phyloP scores from a whole-genome alignment of 805 yeast species.

The Blastobotrys peoriensis region DNA sequence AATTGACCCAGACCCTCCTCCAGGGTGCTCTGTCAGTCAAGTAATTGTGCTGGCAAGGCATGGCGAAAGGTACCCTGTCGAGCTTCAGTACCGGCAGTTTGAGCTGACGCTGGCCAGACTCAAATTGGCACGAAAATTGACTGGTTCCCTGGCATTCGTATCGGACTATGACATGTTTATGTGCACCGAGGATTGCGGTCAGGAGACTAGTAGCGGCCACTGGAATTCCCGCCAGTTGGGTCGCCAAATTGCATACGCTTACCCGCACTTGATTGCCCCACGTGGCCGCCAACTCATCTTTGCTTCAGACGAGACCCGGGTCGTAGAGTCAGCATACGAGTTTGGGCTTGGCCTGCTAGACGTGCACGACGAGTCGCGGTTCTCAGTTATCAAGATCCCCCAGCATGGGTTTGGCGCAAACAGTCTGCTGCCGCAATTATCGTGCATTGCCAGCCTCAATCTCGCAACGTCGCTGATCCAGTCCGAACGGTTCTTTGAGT shows the following conservation, averaged over 20 bases:
- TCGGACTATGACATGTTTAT: not conserved
- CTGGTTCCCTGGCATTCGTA: constrained; percentile 5
- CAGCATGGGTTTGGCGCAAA: constrained; percentile 22
- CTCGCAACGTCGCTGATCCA: constrained; percentile 3
- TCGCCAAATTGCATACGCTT: not conserved
- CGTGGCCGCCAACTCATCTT: not conserved
- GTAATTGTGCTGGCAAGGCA: constrained; percentile 4
- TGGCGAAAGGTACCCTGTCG: constrained; percentile 6
- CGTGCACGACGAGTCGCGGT: constrained; percentile 21
- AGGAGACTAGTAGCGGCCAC: constrained; percentile 1
- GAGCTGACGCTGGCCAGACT: constrained; percentile 1
- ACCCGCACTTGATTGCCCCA: constrained; percentile 1
- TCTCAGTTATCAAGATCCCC: constrained; percentile 20
- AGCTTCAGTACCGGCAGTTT: not conserved
- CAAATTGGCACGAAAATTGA: not conserved
- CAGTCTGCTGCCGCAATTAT: constrained; percentile 18
- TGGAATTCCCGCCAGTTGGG: constrained; percentile 3
- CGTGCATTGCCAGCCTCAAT: constrained; percentile 5
- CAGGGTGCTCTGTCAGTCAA: constrained; percentile 4
- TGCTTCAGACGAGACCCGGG: constrained; percentile 4
- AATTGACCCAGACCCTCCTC: not conserved
- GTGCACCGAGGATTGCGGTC: not conserved
- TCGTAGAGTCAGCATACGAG: constrained; percentile 23
- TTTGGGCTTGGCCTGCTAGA: constrained; percentile 27
- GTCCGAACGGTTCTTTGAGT: constrained; percentile 13